Conservation (phyloP, 345 rosid species). For the Gossypium longicalyx region DNA sequence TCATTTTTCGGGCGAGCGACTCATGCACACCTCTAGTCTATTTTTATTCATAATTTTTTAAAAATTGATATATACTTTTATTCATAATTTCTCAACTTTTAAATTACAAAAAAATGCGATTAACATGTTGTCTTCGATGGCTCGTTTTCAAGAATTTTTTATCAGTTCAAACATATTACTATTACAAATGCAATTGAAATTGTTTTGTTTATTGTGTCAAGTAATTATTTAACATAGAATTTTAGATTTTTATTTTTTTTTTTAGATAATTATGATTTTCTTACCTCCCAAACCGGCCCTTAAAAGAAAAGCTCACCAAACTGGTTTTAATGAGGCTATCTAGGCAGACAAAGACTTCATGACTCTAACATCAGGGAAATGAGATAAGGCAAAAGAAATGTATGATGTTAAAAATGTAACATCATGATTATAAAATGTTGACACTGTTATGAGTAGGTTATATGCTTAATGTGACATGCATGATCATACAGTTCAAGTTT, state of each 20-base stretch:
- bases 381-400: conserved; percentile 11
- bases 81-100: no score
- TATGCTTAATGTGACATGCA: conserved; percentile 38
- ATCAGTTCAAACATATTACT: background rate
- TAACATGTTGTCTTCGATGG: no score
- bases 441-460: conserved; percentile 39
- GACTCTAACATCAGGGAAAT: conserved; percentile 13
- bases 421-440: conserved; percentile 32
- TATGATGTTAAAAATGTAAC: conserved; percentile 28
- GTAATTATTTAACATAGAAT: background rate
- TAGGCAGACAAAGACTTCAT: conserved; percentile 30
- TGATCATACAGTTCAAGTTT: conserved; percentile 7
- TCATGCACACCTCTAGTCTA: no score
- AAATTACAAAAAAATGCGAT: no score
- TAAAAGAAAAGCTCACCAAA: conserved; percentile 21
- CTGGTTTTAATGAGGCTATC: conserved; percentile 22
- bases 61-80: no score
- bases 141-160: no score
- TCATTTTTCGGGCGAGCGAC: no score
- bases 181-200: background rate
- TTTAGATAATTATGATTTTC: background rate
- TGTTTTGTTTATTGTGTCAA: background rate
- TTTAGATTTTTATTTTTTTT: background rate
- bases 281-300: conserved; percentile 19
- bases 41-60: no score